These are phyloP conservation scores for Aspergillus pseudoterreus DNA, from an alignment of 2,329 filamentous ascomycete genomes.

Conservation along the genomic window DNA sequence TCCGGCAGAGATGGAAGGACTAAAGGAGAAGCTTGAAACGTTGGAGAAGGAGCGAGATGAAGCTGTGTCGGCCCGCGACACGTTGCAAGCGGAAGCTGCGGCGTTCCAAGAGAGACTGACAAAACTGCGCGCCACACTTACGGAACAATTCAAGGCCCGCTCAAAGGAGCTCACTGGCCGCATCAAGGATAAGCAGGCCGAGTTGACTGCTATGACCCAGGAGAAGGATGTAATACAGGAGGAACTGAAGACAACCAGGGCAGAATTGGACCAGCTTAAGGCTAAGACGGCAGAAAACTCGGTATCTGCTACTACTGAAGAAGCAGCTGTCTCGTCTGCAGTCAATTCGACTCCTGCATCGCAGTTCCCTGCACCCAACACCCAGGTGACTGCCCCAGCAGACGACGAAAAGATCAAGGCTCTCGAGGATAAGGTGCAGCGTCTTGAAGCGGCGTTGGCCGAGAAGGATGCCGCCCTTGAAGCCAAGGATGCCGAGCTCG, in stretches of 20 bases:
- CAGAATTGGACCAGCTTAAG: constrained; percentile 51
- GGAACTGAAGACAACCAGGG: constrained; percentile 60
- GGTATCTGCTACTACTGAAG: constrained; percentile 26
- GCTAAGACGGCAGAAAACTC: constrained; percentile 53
- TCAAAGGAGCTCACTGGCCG: constrained; percentile 63
- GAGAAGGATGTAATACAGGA: constrained; percentile 68
- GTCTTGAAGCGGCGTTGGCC: constrained; percentile 49
- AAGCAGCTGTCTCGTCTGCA: constrained; percentile 50
- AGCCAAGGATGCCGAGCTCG: constrained; percentile 49
- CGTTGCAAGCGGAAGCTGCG: constrained; percentile 49
- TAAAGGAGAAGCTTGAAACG: constrained; percentile 71
- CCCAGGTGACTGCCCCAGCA: constrained; percentile 19
- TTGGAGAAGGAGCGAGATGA: constrained; percentile 67
- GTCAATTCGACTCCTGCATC: constrained; percentile 30
- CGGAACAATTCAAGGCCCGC: constrained; percentile 52
- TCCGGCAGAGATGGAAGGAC: constrained; percentile 82
- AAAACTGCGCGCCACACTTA: constrained; percentile 46
- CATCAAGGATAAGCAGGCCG: constrained; percentile 51
- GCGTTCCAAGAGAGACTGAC: constrained; percentile 48
- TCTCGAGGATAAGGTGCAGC: constrained; percentile 58
- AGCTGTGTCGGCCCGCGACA: constrained; percentile 51
- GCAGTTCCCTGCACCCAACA: constrained; percentile 27
- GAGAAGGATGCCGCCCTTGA: constrained; percentile 46
- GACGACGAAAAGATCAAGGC: constrained; percentile 57
- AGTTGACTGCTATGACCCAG: constrained; percentile 47